Evolutionary conservation across 2,329 filamentous ascomycete species (phyloP).

Genomic region (Dendryphion nanum): DNA sequence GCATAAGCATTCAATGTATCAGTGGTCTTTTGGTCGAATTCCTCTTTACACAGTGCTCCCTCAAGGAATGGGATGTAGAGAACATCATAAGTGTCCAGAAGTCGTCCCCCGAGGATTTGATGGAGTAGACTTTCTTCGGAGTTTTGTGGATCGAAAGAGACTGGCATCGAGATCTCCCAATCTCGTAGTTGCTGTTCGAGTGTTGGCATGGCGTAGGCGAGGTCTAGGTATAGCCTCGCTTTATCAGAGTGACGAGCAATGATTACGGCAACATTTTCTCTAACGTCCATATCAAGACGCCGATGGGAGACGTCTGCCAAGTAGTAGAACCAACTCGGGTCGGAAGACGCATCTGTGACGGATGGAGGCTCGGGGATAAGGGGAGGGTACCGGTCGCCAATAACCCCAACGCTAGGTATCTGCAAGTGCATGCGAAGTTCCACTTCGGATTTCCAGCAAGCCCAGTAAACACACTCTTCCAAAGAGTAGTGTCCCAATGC

Average conservation of each 20-base stretch:
- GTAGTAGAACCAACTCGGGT: slow-evolving; percentile 27
- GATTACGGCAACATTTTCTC: neutral
- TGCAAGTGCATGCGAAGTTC: slow-evolving; percentile 6
- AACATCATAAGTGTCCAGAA: neutral
- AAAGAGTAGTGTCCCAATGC: slow-evolving; percentile 5
- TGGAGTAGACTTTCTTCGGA: neutral
- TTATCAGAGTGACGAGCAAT: neutral
- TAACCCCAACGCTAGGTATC: neutral
- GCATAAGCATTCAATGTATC: neutral
- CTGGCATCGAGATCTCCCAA: neutral
- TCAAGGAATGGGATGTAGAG: neutral
- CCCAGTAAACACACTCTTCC: slow-evolving; percentile 34
- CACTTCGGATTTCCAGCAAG: slow-evolving; percentile 32
- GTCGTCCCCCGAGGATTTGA: neutral
- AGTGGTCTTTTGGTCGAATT: neutral
- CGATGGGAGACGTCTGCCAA: slow-evolving; percentile 29
- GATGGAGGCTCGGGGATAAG: slow-evolving; percentile 23
- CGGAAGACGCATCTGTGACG: neutral
- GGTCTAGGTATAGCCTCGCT: neutral
- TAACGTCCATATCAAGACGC: slow-evolving; percentile 11
- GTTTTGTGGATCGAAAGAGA: neutral
- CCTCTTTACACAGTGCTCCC: neutral
- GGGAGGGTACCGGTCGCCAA: slow-evolving; percentile 20
- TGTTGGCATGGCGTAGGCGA: neutral
- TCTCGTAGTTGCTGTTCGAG: neutral